phyloP scores from a whole-genome alignment of 106 monocot species.

The Dendrobium huoshanense region DNA sequence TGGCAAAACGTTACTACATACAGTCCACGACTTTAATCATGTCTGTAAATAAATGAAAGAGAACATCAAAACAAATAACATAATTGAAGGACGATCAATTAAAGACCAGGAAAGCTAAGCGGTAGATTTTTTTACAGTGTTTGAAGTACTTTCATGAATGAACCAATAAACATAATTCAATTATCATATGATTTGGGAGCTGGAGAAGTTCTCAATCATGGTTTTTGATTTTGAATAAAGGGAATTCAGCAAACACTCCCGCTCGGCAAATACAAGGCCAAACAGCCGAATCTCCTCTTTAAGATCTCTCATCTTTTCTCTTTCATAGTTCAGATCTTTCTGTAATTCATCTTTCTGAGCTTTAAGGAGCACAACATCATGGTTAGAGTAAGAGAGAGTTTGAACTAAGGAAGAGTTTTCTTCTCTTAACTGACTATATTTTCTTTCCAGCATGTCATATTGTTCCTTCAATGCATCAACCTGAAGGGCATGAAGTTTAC shows the following conservation, averaged over 20 bases:
- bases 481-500: slow-evolving; percentile 19
- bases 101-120: neutral
- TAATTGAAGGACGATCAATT: neutral
- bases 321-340: slow-evolving; percentile 42
- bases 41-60: neutral
- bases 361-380: slow-evolving; percentile 23
- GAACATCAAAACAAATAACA: too few relatives aligned
- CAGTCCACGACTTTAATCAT: neutral
- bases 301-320: slow-evolving; percentile 46
- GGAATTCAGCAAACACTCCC: slow-evolving; percentile 46
- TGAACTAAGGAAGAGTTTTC: slow-evolving; percentile 47
- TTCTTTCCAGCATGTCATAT: slow-evolving; percentile 35
- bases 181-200: slow-evolving; percentile 11
- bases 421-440: slow-evolving; percentile 40
- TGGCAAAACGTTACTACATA: neutral
- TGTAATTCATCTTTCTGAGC: slow-evolving; percentile 36
- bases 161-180: too few relatives aligned
- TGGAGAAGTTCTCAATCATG: slow-evolving; percentile 42
- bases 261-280: slow-evolving; percentile 51
- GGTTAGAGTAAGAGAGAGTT: slow-evolving; percentile 35
- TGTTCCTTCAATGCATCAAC: slow-evolving; percentile 32
- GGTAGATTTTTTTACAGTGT: neutral
- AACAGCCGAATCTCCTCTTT: slow-evolving; percentile 54
- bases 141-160: too few relatives aligned
- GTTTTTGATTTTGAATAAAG: slow-evolving; percentile 70